phyloP scores from a whole-genome alignment of 805 yeast species.

The Vanderwaltozyma verrucispora region DNA sequence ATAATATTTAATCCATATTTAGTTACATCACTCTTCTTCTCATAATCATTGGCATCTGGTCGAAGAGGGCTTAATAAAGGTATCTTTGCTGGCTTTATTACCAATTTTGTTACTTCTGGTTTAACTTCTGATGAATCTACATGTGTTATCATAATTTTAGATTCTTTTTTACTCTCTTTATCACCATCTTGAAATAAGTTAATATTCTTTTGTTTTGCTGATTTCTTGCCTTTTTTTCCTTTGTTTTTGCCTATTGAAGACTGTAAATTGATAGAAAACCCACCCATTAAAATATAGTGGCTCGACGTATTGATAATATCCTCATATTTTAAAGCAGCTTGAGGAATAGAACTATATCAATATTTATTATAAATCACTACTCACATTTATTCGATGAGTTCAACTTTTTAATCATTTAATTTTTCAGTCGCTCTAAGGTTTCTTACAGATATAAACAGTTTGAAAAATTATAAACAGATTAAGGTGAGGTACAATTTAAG shows the following conservation, averaged over 20 bases:
- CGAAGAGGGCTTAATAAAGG: neutral
- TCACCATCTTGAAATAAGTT: slow-evolving; percentile 11
- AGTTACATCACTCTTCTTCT: neutral
- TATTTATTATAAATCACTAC: too few species aligned
- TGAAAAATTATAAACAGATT: too few species aligned
- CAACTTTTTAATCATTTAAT: too few species aligned
- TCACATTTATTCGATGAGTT: too few species aligned
- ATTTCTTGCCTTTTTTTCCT: slow-evolving; percentile 5
- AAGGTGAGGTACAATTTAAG: too few species aligned
- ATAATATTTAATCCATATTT: slow-evolving; percentile 1
- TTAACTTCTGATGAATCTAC: slow-evolving; percentile 8
- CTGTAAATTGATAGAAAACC: slow-evolving; percentile 11
- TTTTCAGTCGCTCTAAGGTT: too few species aligned
- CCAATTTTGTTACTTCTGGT: slow-evolving; percentile 3
- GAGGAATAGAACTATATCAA: too few species aligned
- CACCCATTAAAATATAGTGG: neutral
- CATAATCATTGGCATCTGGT: neutral
- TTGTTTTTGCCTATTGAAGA: slow-evolving; percentile 3
- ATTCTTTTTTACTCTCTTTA: slow-evolving; percentile 3
- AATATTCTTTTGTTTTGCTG: slow-evolving; percentile 1
- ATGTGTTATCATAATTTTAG: slow-evolving; percentile 11
- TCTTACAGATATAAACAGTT: too few species aligned
- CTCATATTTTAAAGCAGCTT: too few species aligned
- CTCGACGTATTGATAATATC: too few species aligned
- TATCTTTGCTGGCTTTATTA: slow-evolving; percentile 10